phyloP scores from a whole-genome alignment of 805 yeast genomes.

The Monosporozyma aquatica region DNA sequence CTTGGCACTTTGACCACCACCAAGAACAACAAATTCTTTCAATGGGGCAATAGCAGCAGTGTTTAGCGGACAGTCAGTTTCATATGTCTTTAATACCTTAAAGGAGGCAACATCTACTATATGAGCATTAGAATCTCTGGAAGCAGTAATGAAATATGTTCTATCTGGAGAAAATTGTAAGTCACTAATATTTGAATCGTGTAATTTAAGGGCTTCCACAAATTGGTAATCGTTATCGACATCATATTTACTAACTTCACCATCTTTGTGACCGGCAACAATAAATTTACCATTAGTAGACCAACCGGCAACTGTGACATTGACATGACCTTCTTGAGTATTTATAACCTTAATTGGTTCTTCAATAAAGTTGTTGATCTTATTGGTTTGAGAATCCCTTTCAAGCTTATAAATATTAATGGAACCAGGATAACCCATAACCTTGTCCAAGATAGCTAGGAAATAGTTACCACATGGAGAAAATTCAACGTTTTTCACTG shows the following conservation, averaged over 20 bases:
- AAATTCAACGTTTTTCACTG: conserved; percentile 87
- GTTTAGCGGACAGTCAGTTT: conserved; percentile 89
- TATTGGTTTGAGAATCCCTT: conserved; percentile 30
- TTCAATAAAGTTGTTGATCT: conserved; percentile 31
- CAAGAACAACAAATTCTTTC: conserved; percentile 85
- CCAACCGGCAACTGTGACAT: conserved; percentile 82
- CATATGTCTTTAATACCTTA: conserved; percentile 60
- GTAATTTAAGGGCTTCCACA: conserved; percentile 49
- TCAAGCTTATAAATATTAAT: conserved; percentile 59
- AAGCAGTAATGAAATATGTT: conserved; percentile 84
- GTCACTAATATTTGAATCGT: conserved; percentile 76
- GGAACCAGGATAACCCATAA: conserved; percentile 81
- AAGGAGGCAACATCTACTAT: conserved; percentile 72
- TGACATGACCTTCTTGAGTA: conserved; percentile 51
- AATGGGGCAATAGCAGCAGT: conserved; percentile 90
- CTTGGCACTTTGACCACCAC: conserved; percentile 99
- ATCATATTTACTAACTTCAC: conserved; percentile 72
- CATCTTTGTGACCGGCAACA: conserved; percentile 84
- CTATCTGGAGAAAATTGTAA: conserved; percentile 80
- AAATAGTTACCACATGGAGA: conserved; percentile 61
- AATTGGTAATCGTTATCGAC: conserved; percentile 43
- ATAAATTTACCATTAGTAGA: conserved; percentile 63
- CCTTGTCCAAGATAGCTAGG: conserved; percentile 78
- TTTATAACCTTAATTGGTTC: conserved; percentile 53
- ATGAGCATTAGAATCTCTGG: conserved; percentile 81